Evolutionary conservation across 805 yeast genomes (phyloP), one percentile per base, ranked within the genome.

Genomic region (Wickerhamiella musiphila): DNA sequence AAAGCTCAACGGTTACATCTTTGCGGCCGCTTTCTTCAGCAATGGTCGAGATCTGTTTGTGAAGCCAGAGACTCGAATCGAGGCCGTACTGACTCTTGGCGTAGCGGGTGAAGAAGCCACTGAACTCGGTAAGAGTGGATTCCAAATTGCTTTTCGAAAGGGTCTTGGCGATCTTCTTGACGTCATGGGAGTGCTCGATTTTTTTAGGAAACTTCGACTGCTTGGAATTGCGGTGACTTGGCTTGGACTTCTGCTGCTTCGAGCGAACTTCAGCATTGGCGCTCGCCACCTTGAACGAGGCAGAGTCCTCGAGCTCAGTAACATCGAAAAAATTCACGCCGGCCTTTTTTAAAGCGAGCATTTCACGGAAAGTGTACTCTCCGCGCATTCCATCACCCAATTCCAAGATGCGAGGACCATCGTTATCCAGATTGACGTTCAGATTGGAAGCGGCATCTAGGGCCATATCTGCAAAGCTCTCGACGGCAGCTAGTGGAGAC

Each of bases 61-160:
- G 57, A 31, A 83, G 58, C 90, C 93, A 81, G 31, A 62, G 47
- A 6, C 92, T 72, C 44, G 82, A 68, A 38, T 76, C 68, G 11
- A 60, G 52, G 0, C 94, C 95, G n/a, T 65, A 48, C 17, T 68
- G 63, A 1, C 79, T 67, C 49, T 75, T 73, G 56, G 79, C 81
- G 51, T 75, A 78, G 35, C 95, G 65, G 13, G 83, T 73, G 53
- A 58, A 68, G 50, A 79, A 81, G 25, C 77, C 66, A 4, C 84
- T 60, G 48, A 81, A 72, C 30, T 63, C 54, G 14, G 70, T 67
- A 52, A 82, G 61, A 43, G 67, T 68, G 17, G 55, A 53, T 45
- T 65, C 57, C 56, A 78, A 63, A 21, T 53, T 49, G 10, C 52
- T 58, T 33, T 54, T 54, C 40, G 66, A 61, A 35, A 81, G 68